Base-by-base conservation (phyloP, 768 basidiomycete genomes). In the Tremella mesenterica region DNA sequence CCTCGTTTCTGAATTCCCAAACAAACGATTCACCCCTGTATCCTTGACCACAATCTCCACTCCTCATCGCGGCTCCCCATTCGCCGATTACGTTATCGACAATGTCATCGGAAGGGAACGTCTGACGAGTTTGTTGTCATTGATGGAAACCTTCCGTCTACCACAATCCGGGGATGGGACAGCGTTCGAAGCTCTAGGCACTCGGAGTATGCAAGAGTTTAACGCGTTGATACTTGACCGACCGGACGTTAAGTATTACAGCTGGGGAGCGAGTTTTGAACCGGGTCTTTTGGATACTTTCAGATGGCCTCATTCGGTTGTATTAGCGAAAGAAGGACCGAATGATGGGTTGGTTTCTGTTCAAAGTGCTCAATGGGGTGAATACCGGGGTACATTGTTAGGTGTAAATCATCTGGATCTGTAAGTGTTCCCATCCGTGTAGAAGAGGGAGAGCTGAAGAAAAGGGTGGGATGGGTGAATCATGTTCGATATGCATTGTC, bases 341-440 rank as follows among this genome's bases (percentile, higher is more conserved):
- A 95, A 96, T 64, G 90, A 96, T 71, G 95, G 95, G 1, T 79
- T 99, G 44, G 93, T 99, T 43, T 85, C 84, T 43, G 82, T 93
- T 39, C 77, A 83, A 55, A 89, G 88, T 4, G 83, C 90, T 2
- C 82, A 83, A 78, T 93, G 92, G 90, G 95, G 95, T 31, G 89
- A 85, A 16, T 96, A 97, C 69, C 80, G 88, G 47, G 95, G 91
- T n/a, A 97, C 93, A 1, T 76, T 99, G 18, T 78, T 81, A 31
- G 80, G 85, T 52, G 95, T 95, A 14, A 93, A 88, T 64, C 95
- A 99, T 69, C 80, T 93, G 30, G 69, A 72, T 56, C 52, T 71
- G 65, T 71, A 36, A 69, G 70, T 64, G 23, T 14, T 23, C 34
- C 27, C 20, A 16, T 20, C 5, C 6, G 27, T 4, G 6, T 46